Base-by-base conservation (phyloP, 148 eudicot species). In the Persicaria tinctoria region DNA sequence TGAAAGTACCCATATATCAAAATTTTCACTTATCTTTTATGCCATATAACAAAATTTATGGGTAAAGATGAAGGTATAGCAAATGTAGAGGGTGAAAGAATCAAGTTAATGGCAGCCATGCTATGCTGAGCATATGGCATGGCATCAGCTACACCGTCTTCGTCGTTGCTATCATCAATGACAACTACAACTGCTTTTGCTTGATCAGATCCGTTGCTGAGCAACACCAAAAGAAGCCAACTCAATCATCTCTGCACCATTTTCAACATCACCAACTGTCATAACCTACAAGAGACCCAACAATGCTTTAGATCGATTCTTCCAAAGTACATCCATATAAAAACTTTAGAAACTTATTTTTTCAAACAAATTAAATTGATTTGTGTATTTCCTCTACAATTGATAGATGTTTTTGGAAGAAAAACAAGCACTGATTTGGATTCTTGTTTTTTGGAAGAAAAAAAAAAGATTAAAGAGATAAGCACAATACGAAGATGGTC, bases 251-350 rank as follows among this genome's bases (percentile, higher is more conserved):
- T 95, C 98, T 10, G 90, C 86, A 74, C 92, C 98, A 74, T 95
- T 95, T 83, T 95, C 98, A 8, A 96, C 98, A 76, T 95, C 98
- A 54, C 98, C 98, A 64, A 95, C 84, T 8, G 98, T 95, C 97
- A 91, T 90, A 23, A 93, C 82, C 98, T 93, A 74, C 70, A 75
- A 41, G 0, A 5, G 44, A 41, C 16, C 2, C 70, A 4, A 60
- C 9, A 20, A 20, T 60, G 66, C 13, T 9, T 60, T 60, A 23
- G 41, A 32, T 32, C 41, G 2, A 32, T 32, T 32, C 41, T 32
- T 32, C 41, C 0, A 1, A 32, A 32, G 41, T 32, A 32, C 41
- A 32, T 32, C 41, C 41, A 32, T 32, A 32, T 32, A 32, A 32
- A 32, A 32, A 32, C 41, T 32, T 32, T 32, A 32, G 41, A 32